Evolutionary conservation across 2,329 filamentous ascomycete species (phyloP).

Genomic region (Ilyonectria robusta): DNA sequence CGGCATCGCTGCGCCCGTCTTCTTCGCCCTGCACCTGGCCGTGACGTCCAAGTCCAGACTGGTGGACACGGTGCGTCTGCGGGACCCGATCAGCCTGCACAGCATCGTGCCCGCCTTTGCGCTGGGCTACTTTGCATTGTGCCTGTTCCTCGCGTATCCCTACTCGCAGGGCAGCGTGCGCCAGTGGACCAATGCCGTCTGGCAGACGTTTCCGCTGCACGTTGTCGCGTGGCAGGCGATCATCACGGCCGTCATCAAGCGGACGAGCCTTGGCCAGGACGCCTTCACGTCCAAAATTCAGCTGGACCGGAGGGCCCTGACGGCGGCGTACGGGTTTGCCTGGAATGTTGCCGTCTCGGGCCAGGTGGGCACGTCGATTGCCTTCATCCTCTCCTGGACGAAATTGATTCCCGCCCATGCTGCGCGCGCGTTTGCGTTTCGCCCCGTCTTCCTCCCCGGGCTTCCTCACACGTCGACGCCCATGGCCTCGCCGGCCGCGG

Average conservation of each 20-base stretch:
- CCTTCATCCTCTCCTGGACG: constrained; percentile 28
- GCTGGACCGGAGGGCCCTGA: constrained; percentile 39
- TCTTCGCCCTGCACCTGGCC: constrained; percentile 39
- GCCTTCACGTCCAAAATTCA: constrained; percentile 30
- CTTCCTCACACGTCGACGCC: constrained; percentile 33
- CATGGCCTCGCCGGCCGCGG: constrained; percentile 36
- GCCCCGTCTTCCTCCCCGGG: constrained; percentile 40
- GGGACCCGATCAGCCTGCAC: constrained; percentile 38
- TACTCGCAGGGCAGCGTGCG: constrained; percentile 36
- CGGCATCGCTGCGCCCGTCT: constrained; percentile 42
- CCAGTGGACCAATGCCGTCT: constrained; percentile 43
- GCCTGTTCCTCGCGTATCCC: constrained; percentile 37
- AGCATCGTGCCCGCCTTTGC: constrained; percentile 38
- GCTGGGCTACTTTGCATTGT: constrained; percentile 42
- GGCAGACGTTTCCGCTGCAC: constrained; percentile 42
- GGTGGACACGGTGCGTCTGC: constrained; percentile 33
- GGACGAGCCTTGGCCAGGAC: constrained; percentile 42
- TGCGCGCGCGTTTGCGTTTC: constrained; percentile 29
- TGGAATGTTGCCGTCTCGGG: constrained; percentile 44
- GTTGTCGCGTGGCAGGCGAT: constrained; percentile 30
- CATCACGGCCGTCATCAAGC: constrained; percentile 39
- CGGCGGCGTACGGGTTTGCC: constrained; percentile 43
- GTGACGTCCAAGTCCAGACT: constrained; percentile 29
- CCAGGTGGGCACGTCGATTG: constrained; percentile 40
- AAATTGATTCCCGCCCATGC: constrained; percentile 37